Evolutionary conservation across 169 alveolate species (phyloP), one percentile per base, ranked within the genome.

Genomic region (Cryptosporidium ubiquitum): DNA sequence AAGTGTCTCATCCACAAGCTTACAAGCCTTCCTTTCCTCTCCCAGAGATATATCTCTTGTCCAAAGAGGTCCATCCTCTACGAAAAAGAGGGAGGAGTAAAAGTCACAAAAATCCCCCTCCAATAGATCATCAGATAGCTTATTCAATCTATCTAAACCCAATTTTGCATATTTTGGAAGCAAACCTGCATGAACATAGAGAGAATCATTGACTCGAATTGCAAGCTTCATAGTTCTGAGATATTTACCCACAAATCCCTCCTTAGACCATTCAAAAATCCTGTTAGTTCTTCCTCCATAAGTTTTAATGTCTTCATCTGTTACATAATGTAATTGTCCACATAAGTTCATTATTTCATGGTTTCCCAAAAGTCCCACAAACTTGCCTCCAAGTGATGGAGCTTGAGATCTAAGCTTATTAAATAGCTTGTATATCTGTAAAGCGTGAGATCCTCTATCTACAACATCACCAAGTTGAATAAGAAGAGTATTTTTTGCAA

Each of bases 261-360:
- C 58, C 14, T 85, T 60, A 14, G 91, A 85, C 84, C 85, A 85
- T 39, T 68, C 91, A 70, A 35, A 69, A n/a, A 52, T 61, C 10
- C 91, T 69, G 16, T 70, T 70, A 3, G n/a, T 66, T 5, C 14
- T 74, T 5, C 91, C 91, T 26, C 91, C 91, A 66, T 85, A 85
- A 29, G 85, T 55, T 42, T 69, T 52, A 7, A 52, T 16, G 35
- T 85, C 91, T 16, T 70, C 91, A 12, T 60, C 79, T 5, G 71
- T 60, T n/a, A 85, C 91, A 35, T 85, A 85, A 35, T 85, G 86
- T 14, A 91, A 66, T 51, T 91, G 91, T 39, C 93, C 93, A 71
- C 94, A 91, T 5, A 86, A 2, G 33, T 91, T 91, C 92, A 91
- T 85, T n/a, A 74, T 69, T 37, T 91, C 94, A 60, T 91, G 94